phyloP scores from a whole-genome alignment of 192 early-diverging fungal species.

The Coemansia sp. region DNA sequence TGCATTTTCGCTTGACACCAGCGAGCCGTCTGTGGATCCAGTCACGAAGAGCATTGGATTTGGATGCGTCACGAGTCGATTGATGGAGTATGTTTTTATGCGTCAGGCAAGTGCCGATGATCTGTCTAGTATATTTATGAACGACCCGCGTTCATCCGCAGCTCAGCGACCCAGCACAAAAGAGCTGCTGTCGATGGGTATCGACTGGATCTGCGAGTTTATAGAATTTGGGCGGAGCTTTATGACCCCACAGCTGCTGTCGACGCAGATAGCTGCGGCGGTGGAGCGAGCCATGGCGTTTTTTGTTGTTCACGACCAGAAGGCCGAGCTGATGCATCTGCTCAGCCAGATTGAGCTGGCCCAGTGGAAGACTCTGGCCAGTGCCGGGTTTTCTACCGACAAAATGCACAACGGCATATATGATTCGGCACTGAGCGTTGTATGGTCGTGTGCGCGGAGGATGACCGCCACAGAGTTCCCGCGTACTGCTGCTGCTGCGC shows the following conservation, averaged over 20 bases:
- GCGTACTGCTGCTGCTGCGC: neutral
- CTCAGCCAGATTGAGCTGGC: constrained; percentile 8
- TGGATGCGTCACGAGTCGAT: constrained; percentile 9
- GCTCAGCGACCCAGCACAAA: neutral
- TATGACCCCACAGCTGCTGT: constrained; percentile 20
- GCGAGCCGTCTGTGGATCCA: neutral
- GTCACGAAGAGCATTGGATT: neutral
- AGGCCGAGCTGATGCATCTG: neutral
- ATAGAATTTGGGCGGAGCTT: constrained; percentile 3
- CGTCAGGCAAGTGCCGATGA: constrained; percentile 14
- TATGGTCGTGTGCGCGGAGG: constrained; percentile 30
- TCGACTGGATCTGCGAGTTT: constrained; percentile 43
- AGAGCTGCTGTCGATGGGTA: neutral
- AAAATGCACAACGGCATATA: neutral
- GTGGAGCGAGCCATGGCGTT: constrained; percentile 17
- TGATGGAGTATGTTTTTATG: constrained; percentile 30
- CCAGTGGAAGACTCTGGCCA: constrained; percentile 27
- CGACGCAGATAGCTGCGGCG: constrained; percentile 22
- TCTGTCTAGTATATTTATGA: constrained; percentile 9
- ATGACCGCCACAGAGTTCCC: neutral
- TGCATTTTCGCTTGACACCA: constrained; percentile 37
- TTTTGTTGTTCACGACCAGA: neutral
- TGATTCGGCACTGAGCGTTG: constrained; percentile 16
- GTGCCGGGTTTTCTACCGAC: constrained; percentile 1
- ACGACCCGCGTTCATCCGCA: neutral